Conservation (phyloP, 345 rosid species). For the Rhizophora mangle region DNA sequence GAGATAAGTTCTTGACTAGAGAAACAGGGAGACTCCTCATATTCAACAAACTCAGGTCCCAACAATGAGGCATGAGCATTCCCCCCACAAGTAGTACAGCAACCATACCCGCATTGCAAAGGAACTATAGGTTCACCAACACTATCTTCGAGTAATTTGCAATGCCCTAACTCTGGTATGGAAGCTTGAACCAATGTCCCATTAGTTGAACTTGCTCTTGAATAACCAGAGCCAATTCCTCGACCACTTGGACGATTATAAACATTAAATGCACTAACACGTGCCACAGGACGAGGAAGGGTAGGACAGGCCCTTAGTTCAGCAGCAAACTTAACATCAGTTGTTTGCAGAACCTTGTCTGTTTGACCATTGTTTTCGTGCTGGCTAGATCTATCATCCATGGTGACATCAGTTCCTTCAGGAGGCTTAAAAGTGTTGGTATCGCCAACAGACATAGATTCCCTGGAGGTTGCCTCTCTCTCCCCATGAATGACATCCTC, state of each 20-base stretch:
- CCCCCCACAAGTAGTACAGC: constrained; percentile 41
- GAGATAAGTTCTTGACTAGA: constrained; percentile 66
- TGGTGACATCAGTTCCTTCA: constrained; percentile 22
- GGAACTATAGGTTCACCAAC: constrained; percentile 52
- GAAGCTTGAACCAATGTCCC: constrained; percentile 56
- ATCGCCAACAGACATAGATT: constrained; percentile 44
- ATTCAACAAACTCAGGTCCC: constrained; percentile 86
- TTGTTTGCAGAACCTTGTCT: constrained; percentile 7
- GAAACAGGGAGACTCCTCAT: constrained; percentile 54
- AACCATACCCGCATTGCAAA: constrained; percentile 66
- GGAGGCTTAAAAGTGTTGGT: constrained; percentile 19
- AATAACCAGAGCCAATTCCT: constrained; percentile 27
- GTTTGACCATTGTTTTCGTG: constrained; percentile 21
- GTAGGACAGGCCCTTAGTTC: constrained; percentile 26
- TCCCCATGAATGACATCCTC: constrained; percentile 39
- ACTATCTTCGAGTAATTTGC: constrained; percentile 55
- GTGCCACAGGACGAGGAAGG: constrained; percentile 52
- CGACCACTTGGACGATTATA: constrained; percentile 41
- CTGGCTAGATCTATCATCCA: constrained; percentile 24
- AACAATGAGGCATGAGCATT: constrained; percentile 39
- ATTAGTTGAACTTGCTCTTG: constrained; percentile 11
- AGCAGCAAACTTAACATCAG: constrained; percentile 27
- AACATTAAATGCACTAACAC: constrained; percentile 65
- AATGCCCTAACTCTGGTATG: constrained; percentile 39
- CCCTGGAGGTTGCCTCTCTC: constrained; percentile 47